phyloP scores from a whole-genome alignment of 2,329 filamentous ascomycete genomes.

The Aureobasidium sp. region DNA sequence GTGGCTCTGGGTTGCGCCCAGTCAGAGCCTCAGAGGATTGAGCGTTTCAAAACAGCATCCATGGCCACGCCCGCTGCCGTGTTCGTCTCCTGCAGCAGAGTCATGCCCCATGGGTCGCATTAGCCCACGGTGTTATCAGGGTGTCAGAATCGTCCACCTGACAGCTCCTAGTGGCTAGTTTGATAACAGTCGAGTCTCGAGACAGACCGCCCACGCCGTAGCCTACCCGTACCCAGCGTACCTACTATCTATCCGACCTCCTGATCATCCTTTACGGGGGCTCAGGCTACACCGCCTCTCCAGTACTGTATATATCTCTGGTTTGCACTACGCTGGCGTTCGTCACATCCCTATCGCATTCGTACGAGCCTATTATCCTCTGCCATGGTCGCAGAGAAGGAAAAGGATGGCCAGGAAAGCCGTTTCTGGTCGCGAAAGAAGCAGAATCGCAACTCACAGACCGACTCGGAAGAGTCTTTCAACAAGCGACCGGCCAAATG shows the following conservation, averaged over 20 bases:
- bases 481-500: conserved; percentile 30
- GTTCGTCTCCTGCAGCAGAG: neutral
- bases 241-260: neutral
- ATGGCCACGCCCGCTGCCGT: neutral
- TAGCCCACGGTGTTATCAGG: neutral
- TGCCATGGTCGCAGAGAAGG: conserved; percentile 6
- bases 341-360: neutral
- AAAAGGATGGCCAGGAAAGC: neutral
- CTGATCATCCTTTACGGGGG: neutral
- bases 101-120: conserved; percentile 3
- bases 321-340: neutral
- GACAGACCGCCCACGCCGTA: conserved; percentile 5
- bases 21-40: neutral
- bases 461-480: conserved; percentile 12
- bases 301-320: neutral
- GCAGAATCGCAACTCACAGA: conserved; percentile 38
- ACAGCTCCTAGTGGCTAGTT: conserved; percentile 3
- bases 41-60: conserved; percentile 10
- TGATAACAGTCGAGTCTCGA: conserved; percentile 1
- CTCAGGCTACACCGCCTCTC: neutral
- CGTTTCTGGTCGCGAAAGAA: conserved; percentile 37
- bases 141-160: conserved; percentile 5
- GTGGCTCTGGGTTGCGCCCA: neutral
- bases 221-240: neutral
- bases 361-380: neutral